A percentile compares a stretch with the other conserved stretches of the same genome.
Evolutionary conservation across 306 rosid species (phyloP).

Genomic region (Lithocarpus polystachyus): DNA sequence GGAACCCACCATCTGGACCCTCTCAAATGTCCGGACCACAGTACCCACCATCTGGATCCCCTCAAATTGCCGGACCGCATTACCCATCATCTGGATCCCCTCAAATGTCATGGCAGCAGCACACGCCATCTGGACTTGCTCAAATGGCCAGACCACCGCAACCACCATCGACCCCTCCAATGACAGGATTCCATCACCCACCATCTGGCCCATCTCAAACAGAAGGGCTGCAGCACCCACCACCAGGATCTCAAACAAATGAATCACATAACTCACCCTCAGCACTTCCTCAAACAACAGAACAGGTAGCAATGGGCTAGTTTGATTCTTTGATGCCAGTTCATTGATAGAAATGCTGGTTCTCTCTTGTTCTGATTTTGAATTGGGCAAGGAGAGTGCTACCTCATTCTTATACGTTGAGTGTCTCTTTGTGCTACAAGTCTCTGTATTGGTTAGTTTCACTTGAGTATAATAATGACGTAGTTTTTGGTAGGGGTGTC

Average conservation of each 20-base stretch:
- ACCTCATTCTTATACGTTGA: conserved; percentile 1
- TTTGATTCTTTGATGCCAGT: conserved; percentile 27
- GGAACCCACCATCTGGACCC: conserved; percentile 20
- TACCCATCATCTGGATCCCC: conserved; percentile 20
- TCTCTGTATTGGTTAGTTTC: conserved; percentile 12
- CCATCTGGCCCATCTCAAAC: conserved; percentile 29
- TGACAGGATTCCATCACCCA: conserved; percentile 25
- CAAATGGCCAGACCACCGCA: conserved; percentile 23
- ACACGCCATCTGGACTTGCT: conserved; percentile 11
- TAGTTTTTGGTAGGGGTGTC: conserved; percentile 12
- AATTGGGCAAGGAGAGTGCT: conserved; percentile 16
- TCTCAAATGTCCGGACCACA: conserved; percentile 26
- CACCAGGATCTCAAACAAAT: conserved; percentile 37
- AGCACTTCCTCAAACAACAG: conserved; percentile 38
- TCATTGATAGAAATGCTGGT: conserved; percentile 12
- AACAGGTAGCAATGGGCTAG: conserved; percentile 30
- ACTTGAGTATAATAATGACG: background rate
- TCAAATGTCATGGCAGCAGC: conserved; percentile 19
- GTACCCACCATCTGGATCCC: conserved; percentile 21
- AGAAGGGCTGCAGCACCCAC: conserved; percentile 35
- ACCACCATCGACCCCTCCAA: conserved; percentile 24
- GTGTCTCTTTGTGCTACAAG: conserved; percentile 11
- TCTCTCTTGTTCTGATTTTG: conserved; percentile 9
- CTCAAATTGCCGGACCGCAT: conserved; percentile 29
- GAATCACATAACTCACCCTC: conserved; percentile 38